A percentile compares a stretch with the other conserved stretches of the same genome.
Evolutionary conservation across 805 yeast genomes (phyloP).

Genomic region (Suhomyces xylopsoci): DNA sequence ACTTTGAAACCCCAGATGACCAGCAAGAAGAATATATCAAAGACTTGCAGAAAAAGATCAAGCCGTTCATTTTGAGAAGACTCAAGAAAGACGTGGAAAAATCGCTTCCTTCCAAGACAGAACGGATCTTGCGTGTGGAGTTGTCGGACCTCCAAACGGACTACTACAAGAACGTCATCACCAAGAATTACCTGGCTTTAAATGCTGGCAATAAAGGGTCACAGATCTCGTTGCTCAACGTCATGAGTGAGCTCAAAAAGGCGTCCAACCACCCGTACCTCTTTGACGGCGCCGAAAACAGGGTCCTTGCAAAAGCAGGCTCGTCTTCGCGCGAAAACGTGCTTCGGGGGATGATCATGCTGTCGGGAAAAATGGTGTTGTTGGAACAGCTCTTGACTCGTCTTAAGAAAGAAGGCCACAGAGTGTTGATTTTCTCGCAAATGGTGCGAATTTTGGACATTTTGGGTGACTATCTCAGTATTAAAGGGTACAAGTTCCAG

Average conservation of each 20-base stretch:
- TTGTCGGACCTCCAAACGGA: conserved; percentile 92
- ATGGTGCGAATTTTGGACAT: conserved; percentile 97
- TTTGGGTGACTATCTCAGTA: conserved; percentile 84
- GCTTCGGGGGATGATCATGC: conserved; percentile 90
- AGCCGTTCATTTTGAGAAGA: conserved; percentile 90
- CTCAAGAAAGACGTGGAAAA: conserved; percentile 97
- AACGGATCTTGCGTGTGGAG: conserved; percentile 92
- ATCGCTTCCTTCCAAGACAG: conserved; percentile 92
- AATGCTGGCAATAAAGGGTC: conserved; percentile 77
- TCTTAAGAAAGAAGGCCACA: conserved; percentile 87
- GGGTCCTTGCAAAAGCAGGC: conserved; percentile 66
- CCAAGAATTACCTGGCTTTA: conserved; percentile 88
- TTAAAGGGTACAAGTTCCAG: conserved; percentile 86
- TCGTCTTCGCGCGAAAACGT: conserved; percentile 69
- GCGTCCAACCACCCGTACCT: conserved; percentile 97
- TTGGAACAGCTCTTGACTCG: conserved; percentile 84
- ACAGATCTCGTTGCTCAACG: conserved; percentile 83
- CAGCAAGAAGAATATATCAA: conserved; percentile 88
- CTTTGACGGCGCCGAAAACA: conserved; percentile 88
- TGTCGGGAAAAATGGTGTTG: conserved; percentile 96
- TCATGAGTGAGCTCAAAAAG: conserved; percentile 93
- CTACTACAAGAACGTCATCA: conserved; percentile 88
- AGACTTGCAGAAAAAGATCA: conserved; percentile 76
- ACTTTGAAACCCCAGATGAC: conserved; percentile 83
- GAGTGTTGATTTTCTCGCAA: conserved; percentile 92